Evolutionary conservation across 2,329 filamentous ascomycete genomes (phyloP).

Genomic region (Fusarium torulosum): DNA sequence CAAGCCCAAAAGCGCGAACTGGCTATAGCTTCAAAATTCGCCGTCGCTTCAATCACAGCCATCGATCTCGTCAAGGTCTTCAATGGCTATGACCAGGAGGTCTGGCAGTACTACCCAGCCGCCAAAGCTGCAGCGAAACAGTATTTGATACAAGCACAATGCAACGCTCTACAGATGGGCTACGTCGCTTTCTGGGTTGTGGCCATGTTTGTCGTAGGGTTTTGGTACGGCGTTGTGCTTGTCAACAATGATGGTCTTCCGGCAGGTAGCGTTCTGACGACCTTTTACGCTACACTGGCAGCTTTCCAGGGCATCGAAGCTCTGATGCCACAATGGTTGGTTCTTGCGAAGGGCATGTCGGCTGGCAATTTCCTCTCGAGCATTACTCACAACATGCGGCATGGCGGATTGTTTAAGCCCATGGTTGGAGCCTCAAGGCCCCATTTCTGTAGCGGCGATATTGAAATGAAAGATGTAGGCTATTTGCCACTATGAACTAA

Average conservation of each 20-base stretch:
- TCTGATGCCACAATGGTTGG: conserved; percentile 80
- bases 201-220: conserved; percentile 86
- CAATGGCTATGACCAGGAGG: conserved; percentile 79
- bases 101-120: conserved; percentile 71
- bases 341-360: conserved; percentile 82
- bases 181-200: conserved; percentile 80
- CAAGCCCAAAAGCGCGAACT: conserved; percentile 76
- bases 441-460: conserved; percentile 69
- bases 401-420: not conserved
- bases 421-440: conserved; percentile 48
- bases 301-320: conserved; percentile 81
- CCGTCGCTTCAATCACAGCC: conserved; percentile 75
- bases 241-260: conserved; percentile 69
- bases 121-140: conserved; percentile 70
- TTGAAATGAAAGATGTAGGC: conserved; percentile 54
- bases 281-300: conserved; percentile 85
- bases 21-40: conserved; percentile 76
- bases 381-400: conserved; percentile 53
- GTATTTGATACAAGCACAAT: conserved; percentile 76
- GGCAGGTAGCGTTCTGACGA: conserved; percentile 79
- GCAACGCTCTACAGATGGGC: conserved; percentile 78
- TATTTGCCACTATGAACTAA: accelerated
- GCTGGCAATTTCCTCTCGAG: conserved; percentile 74
- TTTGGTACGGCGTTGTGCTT: conserved; percentile 85
- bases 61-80: conserved; percentile 91